Conservation (phyloP, 176 grass and related monocot genomes). For the Cenchrus americanus region DNA sequence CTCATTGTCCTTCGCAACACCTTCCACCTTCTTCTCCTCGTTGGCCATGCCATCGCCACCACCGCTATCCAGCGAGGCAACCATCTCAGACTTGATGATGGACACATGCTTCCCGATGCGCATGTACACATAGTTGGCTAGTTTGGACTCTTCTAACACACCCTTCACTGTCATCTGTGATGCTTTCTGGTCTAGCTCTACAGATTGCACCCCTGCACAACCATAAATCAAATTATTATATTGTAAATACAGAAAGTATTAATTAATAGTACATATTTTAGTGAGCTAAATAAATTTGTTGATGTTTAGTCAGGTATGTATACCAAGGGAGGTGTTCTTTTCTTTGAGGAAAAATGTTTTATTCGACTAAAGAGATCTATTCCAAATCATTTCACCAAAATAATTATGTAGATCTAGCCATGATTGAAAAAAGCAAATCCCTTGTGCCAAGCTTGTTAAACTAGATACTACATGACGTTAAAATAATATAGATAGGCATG, state of each 20-base stretch:
- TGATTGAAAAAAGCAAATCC: constrained; percentile 3
- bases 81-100: constrained; percentile 67
- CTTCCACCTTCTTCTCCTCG: constrained; percentile 52
- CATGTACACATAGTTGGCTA: constrained; percentile 81
- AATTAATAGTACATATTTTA: neutral
- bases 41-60: constrained; percentile 20
- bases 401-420: constrained; percentile 7
- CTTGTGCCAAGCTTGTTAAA: neutral
- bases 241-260: neutral
- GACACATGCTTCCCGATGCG: constrained; percentile 87
- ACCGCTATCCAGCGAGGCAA: constrained; percentile 2
- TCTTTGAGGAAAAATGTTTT: neutral
- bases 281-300: constrained; percentile 3
- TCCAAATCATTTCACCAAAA: constrained; percentile 1
- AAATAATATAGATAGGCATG: constrained; percentile 6
- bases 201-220: constrained; percentile 77
- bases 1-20: constrained; percentile 41
- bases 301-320: constrained; percentile 12
- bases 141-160: constrained; percentile 61
- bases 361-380: neutral
- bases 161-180: constrained; percentile 83
- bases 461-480: neutral
- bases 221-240: neutral
- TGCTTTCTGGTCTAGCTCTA: constrained; percentile 57
- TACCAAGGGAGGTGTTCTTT: constrained; percentile 31